phyloP scores from a whole-genome alignment of 75 land plant genomes.

The Gnetum montanum region DNA sequence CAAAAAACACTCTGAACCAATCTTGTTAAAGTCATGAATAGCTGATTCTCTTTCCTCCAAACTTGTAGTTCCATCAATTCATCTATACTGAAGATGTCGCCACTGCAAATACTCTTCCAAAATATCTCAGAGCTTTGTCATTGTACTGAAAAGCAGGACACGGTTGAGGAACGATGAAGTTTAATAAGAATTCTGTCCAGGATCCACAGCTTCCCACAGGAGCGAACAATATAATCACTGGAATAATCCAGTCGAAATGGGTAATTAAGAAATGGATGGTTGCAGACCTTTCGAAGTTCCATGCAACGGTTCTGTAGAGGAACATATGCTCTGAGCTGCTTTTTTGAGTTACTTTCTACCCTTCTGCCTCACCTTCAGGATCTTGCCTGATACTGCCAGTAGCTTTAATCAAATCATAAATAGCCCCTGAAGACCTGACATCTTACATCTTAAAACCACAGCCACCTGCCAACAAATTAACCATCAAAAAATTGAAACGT shows the following conservation, averaged over 20 bases:
- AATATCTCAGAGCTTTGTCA: constrained; percentile 97
- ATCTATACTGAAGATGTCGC: constrained; percentile 73
- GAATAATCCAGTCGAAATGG: constrained; percentile 65
- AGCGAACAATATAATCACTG: constrained; percentile 68
- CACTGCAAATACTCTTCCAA: constrained; percentile 94
- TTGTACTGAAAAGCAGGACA: constrained; percentile 95
- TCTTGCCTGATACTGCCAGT: constrained; percentile 92
- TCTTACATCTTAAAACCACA: constrained; percentile 83
- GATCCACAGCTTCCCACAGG: constrained; percentile 97
- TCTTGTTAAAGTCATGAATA: constrained; percentile 90
- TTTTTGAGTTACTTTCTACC: constrained; percentile 52
- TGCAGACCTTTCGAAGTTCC: constrained; percentile 96
- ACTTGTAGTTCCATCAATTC: constrained; percentile 97
- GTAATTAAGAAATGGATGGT: constrained; percentile 89
- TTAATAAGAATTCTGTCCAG: constrained; percentile 91
- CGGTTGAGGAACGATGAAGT: constrained; percentile 85
- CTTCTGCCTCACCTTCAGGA: constrained; percentile 82
- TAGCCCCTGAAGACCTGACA: constrained; percentile 92
- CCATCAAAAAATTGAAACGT: too few relatives aligned
- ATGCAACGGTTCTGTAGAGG: constrained; percentile 91
- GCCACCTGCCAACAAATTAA: constrained; percentile 52
- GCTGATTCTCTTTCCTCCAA: constrained; percentile 95
- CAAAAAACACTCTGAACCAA: constrained; percentile 85
- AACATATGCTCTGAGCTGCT: constrained; percentile 75
- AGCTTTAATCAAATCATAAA: constrained; percentile 97